These are phyloP conservation scores for Cochlearia excelsa DNA, from an alignment of 345 rosid genomes.

Conservation along the genomic window DNA sequence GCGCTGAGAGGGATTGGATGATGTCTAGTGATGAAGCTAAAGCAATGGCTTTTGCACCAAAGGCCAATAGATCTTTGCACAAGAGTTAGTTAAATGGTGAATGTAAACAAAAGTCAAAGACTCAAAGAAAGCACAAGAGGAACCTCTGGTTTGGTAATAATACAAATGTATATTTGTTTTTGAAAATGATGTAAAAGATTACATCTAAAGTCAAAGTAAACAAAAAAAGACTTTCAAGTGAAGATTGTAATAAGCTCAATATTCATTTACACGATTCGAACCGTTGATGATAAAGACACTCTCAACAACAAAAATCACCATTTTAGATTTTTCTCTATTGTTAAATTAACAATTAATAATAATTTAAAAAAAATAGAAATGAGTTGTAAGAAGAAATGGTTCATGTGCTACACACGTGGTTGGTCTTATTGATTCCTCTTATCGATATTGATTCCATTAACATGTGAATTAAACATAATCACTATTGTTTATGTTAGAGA, in stretches of 20 bases:
- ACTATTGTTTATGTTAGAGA: no score
- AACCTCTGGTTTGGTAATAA: no score
- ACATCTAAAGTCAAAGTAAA: background rate
- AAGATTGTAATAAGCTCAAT: conserved; percentile 12
- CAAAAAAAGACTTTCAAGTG: conserved; percentile 18
- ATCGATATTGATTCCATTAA: no score
- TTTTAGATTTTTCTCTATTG: no score
- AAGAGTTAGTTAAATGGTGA: conserved; percentile 26
- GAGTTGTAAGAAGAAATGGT: no score
- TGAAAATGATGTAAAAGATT: background rate
- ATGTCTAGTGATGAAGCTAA: conserved; percentile 51
- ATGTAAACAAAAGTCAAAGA: background rate
- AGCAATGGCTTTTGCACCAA: conserved; percentile 61
- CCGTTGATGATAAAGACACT: conserved; percentile 29
- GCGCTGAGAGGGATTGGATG: conserved; percentile 78
- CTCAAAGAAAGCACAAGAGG: conserved; percentile 13
- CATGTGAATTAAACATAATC: no score
- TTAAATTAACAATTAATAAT: no score
- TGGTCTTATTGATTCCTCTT: no score
- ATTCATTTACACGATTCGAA: conserved; percentile 26
- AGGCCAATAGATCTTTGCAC: conserved; percentile 50
- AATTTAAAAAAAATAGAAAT: background rate
- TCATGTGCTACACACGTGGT: no score
- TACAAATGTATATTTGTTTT: no score
- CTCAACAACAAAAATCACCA: no score